A percentile compares a stretch with the other conserved stretches of the same genome.
These are phyloP conservation scores for Coprinellus aureogranulatus DNA, from an alignment of 768 basidiomycete genomes.

Conservation along the genomic window DNA sequence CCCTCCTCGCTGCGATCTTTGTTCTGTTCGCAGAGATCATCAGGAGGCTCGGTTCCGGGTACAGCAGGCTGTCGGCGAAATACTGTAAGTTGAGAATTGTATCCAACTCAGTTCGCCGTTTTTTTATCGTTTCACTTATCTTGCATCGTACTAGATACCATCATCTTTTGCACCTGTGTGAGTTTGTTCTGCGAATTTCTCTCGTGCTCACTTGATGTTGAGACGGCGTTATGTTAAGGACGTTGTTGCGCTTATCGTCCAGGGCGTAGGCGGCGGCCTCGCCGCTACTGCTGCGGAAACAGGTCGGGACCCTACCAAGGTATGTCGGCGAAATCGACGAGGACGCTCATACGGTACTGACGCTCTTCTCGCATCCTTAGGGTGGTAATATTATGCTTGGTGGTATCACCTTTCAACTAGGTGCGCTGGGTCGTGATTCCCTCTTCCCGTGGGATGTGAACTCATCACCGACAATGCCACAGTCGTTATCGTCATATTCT, in stretches of 20 bases:
- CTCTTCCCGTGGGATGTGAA: background rate
- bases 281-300: slow-evolving; percentile 32
- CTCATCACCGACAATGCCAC: background rate
- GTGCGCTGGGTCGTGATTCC: slow-evolving; percentile 21
- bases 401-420: slow-evolving; percentile 61
- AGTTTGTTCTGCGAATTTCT: too few species aligned
- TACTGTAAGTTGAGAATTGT: slow-evolving; percentile 47
- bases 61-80: slow-evolving; percentile 44
- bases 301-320: slow-evolving; percentile 12
- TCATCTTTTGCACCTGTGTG: slow-evolving; percentile 40
- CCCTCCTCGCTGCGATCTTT: slow-evolving; percentile 59
- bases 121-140: too few species aligned
- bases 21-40: slow-evolving; percentile 53
- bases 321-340: too few species aligned
- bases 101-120: too few species aligned
- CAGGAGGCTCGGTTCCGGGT: slow-evolving; percentile 38
- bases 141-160: slow-evolving; percentile 41
- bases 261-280: slow-evolving; percentile 53
- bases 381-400: slow-evolving; percentile 54
- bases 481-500: slow-evolving; percentile 45
- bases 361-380: slow-evolving; percentile 5
- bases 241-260: slow-evolving; percentile 49
- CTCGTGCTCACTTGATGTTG: too few species aligned
- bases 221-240: too few species aligned
- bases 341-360: too few species aligned